Base-by-base conservation (phyloP, 1,284 basidiomycete genomes). In the Ustilago crameri region DNA sequence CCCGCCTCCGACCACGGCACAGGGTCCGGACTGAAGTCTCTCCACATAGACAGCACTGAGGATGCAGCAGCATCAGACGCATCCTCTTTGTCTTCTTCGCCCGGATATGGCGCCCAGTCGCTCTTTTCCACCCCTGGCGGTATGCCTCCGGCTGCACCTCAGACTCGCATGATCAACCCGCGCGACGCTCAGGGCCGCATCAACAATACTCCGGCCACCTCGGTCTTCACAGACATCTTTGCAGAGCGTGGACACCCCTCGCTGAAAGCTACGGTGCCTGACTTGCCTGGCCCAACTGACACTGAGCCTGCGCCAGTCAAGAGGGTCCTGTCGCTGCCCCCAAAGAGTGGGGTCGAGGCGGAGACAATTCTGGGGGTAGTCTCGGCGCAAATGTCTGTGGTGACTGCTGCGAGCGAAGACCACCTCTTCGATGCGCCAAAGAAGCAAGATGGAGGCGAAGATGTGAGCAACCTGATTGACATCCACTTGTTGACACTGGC, bases 281-380 rank as follows among this genome's bases (percentile, higher is more conserved):
- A 70, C 5, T 49, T 80, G 0, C 63, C 76, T 0, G 78, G 78
- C 1, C 78, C 78, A 3, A 75, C 73, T 3, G 62, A 76, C 20
- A 43, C 51, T 22, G 37, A 66, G 5, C 42, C 68, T 5, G 69
- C 75, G 1, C 74, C 74, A 2, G 57, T 78, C n/a, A 58, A 58
- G 41, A 62, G 68, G 14, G 76, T 77, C 12, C 60, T 80, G 47
- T 63, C 66, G 2, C 27, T 74, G 2, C 71, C 78, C 4, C 71
- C 78, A 0, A 54, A 70, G 3, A 38, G 55, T 18, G 55, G 51
- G 14, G 38, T 41, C 17, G 72, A 77, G 24, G 51, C 50, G 12
- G 78, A 80, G 44, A 72, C 63, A 27, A 73, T 80, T n/a, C 48
- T 79, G 15, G 78, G 75, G 4, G 78, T 80, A 1, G 74, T 71